Conservation (phyloP, 345 rosid genomes). For the Salix koriyanagi region DNA sequence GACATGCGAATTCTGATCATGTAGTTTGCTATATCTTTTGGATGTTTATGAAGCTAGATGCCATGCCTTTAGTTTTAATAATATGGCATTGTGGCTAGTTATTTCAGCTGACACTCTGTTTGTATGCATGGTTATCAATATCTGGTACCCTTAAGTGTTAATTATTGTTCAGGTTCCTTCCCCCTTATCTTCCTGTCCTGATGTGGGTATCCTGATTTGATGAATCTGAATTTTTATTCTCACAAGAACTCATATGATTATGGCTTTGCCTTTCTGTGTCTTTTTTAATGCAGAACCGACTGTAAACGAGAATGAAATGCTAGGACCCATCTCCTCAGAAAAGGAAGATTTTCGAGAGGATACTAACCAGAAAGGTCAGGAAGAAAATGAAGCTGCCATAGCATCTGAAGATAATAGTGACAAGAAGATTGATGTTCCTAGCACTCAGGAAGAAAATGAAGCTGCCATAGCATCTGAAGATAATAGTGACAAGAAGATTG, state of each 20-base stretch:
- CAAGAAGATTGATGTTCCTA: slow-evolving; percentile 16
- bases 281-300: slow-evolving; percentile 17
- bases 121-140: background rate
- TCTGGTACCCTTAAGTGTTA: background rate
- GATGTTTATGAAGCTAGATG: background rate
- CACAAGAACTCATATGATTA: background rate
- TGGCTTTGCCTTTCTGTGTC: background rate
- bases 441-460: slow-evolving; percentile 14
- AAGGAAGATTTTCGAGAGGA: slow-evolving; percentile 4
- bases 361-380: slow-evolving; percentile 16
- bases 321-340: slow-evolving; percentile 16
- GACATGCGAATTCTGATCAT: background rate
- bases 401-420: slow-evolving; percentile 21
- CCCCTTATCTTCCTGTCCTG: background rate
- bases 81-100: background rate
- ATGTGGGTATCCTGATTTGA: background rate
- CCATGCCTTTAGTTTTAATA: background rate
- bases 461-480: slow-evolving; percentile 20
- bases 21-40: background rate
- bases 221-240: background rate
- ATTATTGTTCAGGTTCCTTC: background rate
- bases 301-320: slow-evolving; percentile 11
- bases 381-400: slow-evolving; percentile 17
- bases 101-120: background rate
- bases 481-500: slow-evolving; percentile 19